phyloP scores from a whole-genome alignment of 2,329 filamentous ascomycete genomes.

The Herpotrichia juniperi region DNA sequence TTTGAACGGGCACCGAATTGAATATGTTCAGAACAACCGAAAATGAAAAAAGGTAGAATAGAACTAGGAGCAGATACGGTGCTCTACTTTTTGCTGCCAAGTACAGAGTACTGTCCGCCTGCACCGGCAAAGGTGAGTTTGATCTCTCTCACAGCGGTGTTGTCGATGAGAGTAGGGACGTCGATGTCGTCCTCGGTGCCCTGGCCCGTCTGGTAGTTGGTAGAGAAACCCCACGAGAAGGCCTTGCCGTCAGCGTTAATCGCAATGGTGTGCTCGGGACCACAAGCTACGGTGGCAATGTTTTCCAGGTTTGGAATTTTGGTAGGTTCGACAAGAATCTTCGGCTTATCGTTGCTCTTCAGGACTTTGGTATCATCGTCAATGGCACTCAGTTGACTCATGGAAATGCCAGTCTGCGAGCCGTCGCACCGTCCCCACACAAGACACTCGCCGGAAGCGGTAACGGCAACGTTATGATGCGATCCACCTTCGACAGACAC shows the following conservation, averaged over 20 bases:
- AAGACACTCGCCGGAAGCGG: slow-evolving; percentile 60
- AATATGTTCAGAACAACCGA: neutral
- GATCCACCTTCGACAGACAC: slow-evolving; percentile 71
- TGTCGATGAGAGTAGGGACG: slow-evolving; percentile 79
- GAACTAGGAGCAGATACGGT: neutral
- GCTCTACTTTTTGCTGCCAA: slow-evolving; percentile 50
- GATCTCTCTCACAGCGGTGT: slow-evolving; percentile 78
- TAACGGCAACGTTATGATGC: slow-evolving; percentile 73
- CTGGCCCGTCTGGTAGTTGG: slow-evolving; percentile 80
- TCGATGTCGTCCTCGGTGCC: slow-evolving; percentile 80
- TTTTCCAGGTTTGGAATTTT: slow-evolving; percentile 64
- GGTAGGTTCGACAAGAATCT: slow-evolving; percentile 73
- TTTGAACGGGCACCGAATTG: too few relatives aligned
- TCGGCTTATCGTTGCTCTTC: slow-evolving; percentile 65
- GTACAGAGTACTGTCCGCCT: slow-evolving; percentile 82
- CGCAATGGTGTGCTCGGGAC: slow-evolving; percentile 75
- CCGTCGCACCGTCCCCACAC: slow-evolving; percentile 67
- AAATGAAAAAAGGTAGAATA: neutral
- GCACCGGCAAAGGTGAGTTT: slow-evolving; percentile 79
- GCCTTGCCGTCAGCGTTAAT: slow-evolving; percentile 72
- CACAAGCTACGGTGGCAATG: slow-evolving; percentile 64
- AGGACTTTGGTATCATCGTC: slow-evolving; percentile 51
- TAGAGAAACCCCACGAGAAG: slow-evolving; percentile 81
- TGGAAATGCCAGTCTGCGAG: slow-evolving; percentile 57
- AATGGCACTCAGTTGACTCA: slow-evolving; percentile 31